Conservation (phyloP, 306 rosid genomes). For the Astragalus glycyphyllos region DNA sequence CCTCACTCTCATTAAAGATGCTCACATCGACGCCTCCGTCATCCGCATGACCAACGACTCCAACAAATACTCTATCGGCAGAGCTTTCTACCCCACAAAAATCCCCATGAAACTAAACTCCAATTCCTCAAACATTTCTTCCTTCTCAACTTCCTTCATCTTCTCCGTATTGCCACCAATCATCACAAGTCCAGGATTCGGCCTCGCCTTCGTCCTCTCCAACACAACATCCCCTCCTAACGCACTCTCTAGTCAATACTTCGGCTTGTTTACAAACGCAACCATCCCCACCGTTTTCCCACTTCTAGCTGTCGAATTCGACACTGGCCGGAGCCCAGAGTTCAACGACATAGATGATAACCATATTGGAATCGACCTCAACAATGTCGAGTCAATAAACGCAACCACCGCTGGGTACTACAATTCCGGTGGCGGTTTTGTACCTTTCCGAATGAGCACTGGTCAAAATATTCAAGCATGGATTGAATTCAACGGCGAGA, state of each 20-base stretch:
- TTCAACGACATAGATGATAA: slow-evolving; percentile 71
- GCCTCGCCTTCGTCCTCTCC: slow-evolving; percentile 76
- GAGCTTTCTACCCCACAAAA: slow-evolving; percentile 59
- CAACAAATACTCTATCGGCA: slow-evolving; percentile 62
- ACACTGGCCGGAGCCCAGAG: slow-evolving; percentile 75
- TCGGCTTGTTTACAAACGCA: slow-evolving; percentile 74
- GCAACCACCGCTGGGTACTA: slow-evolving; percentile 58
- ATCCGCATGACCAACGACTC: slow-evolving; percentile 79
- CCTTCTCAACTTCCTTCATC: slow-evolving; percentile 84
- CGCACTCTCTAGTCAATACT: slow-evolving; percentile 76
- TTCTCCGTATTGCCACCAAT: slow-evolving; percentile 75
- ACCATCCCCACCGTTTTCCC: slow-evolving; percentile 55
- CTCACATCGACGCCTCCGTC: slow-evolving; percentile 58
- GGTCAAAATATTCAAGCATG: slow-evolving; percentile 73
- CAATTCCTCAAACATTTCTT: slow-evolving; percentile 49
- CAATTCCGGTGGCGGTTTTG: slow-evolving; percentile 54
- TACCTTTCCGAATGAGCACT: slow-evolving; percentile 63
- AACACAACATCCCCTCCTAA: slow-evolving; percentile 63
- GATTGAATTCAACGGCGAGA: slow-evolving; percentile 71
- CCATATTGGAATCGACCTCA: slow-evolving; percentile 79
- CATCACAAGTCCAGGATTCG: slow-evolving; percentile 74
- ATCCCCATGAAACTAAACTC: slow-evolving; percentile 41
- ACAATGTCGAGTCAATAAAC: slow-evolving; percentile 38
- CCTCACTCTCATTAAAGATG: slow-evolving; percentile 66
- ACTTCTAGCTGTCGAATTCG: slow-evolving; percentile 77